Evolutionary conservation across 2,329 filamentous ascomycete genomes (phyloP).

Genomic region (Penicillium sp.): DNA sequence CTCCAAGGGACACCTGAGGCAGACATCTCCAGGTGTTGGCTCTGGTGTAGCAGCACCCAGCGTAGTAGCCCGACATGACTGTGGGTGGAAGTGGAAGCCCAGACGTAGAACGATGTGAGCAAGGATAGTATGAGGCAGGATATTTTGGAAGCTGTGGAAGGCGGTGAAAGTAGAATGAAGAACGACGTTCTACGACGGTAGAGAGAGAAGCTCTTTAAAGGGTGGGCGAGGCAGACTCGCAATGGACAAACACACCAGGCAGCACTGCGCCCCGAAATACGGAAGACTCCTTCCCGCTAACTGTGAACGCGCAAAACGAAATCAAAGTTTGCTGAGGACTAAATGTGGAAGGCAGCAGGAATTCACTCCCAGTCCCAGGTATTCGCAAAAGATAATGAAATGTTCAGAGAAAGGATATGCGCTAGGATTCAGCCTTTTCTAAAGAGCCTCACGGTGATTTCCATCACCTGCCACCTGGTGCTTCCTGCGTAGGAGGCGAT

Average conservation of each 20-base stretch:
- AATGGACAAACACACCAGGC: not conserved
- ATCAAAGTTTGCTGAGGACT: not conserved
- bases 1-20: conserved; percentile 59
- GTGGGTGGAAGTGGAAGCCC: not conserved
- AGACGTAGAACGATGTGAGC: not conserved
- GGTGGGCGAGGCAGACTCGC: not conserved
- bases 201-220: not conserved
- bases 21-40: conserved; percentile 48
- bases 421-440: too few relatives aligned
- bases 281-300: not conserved
- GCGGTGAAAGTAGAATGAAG: not conserved
- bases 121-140: not conserved
- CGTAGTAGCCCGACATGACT: not conserved
- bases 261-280: not conserved
- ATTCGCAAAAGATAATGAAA: too few relatives aligned
- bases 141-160: not conserved
- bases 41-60: conserved; percentile 8
- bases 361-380: too few relatives aligned
- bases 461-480: too few relatives aligned
- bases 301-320: not conserved
- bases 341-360: not conserved
- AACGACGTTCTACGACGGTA: not conserved
- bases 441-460: too few relatives aligned
- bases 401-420: too few relatives aligned
- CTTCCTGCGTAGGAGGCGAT: not conserved